Base-by-base conservation (phyloP, 495 filamentous ascomycete genomes). In the Penicillium turbatum region DNA sequence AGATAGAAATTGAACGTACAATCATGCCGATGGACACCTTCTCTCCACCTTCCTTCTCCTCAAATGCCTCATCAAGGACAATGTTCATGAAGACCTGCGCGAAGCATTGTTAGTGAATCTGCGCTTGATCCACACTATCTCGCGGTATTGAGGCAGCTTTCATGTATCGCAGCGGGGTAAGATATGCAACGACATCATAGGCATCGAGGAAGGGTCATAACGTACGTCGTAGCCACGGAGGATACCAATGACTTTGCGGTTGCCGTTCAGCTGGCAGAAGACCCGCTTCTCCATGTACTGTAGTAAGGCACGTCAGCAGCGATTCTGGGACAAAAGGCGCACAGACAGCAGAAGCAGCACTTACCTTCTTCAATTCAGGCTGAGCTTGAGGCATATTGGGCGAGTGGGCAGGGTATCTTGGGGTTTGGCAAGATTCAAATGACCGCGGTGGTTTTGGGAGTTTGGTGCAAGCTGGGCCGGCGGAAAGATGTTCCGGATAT, bases 231-330 rank as follows among this genome's bases (percentile, higher is more conserved):
- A 98, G 53, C 93, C 93, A 60, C 93, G 81, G 39, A 98, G 81
- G 35, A 96, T 83, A 59, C 93, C 93, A 70, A 96, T 88, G 59
- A 98, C 95, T 76, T 95, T 96, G 66, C 93, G 88, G 72, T 89
- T 92, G 67, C 95, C 93, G 76, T 98, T 97, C 56, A 98, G 76
- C 71, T 98, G 91, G 65, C 96, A 90, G 73, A 96, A 96, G 66
- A 98, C 82, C 71, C 95, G 84, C 81, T 98, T 98, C 79, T 97
- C 93, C 77, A 98, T 91, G 75, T 98, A 98, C 93, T 98, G 69
- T 57, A 53, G n/a, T 15, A 17, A 50, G 26, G 45, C 13, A 47
- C 24, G 30, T 66, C 30, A 66, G 63, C 35, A 13, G 17, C 10
- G n/a, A 19, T 36, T 17, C 6, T 36, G n/a, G 37, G 34, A n/a